phyloP scores from a whole-genome alignment of 495 filamentous ascomycete genomes.

The Aspergillus affinis region DNA sequence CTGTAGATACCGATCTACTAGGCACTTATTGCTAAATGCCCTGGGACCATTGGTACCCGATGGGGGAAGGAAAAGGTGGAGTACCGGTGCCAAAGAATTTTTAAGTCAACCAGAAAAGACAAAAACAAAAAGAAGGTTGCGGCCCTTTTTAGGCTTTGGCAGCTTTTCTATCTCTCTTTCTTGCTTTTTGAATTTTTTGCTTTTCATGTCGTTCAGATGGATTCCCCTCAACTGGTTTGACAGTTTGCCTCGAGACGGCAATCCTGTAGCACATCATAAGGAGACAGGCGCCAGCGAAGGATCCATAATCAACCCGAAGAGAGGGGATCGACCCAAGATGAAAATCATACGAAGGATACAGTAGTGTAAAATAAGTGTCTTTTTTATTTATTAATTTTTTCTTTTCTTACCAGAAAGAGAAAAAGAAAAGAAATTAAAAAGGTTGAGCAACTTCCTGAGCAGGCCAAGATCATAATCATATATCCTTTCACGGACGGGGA shows the following conservation, averaged over 20 bases:
- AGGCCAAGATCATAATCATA: conserved; percentile 11
- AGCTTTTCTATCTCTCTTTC: neutral
- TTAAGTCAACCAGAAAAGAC: neutral
- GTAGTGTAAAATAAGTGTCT: neutral
- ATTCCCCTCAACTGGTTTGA: conserved; percentile 10
- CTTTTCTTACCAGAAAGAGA: too few relatives aligned
- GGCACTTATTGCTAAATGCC: conserved; percentile 1
- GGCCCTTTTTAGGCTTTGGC: conserved; percentile 11
- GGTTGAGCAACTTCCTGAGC: conserved; percentile 8
- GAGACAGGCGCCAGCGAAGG: conserved; percentile 7
- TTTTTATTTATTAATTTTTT: neutral
- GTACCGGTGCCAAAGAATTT: conserved; percentile 6
- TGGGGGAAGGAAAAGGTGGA: conserved; percentile 1
- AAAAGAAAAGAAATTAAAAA: neutral
- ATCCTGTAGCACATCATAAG: conserved; percentile 14
- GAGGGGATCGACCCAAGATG: conserved; percentile 17
- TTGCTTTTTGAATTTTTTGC: conserved; percentile 10
- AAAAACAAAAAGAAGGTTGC: conserved; percentile 3
- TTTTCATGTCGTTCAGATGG: conserved; percentile 4
- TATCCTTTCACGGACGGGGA: conserved; percentile 28
- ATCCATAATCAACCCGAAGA: conserved; percentile 8
- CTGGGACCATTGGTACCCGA: conserved; percentile 10
- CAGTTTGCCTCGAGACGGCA: conserved; percentile 13
- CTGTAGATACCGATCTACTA: neutral
- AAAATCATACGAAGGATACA: conserved; percentile 8